phyloP scores from a whole-genome alignment of 139 green algal genomes.

The Closterium sp. region DNA sequence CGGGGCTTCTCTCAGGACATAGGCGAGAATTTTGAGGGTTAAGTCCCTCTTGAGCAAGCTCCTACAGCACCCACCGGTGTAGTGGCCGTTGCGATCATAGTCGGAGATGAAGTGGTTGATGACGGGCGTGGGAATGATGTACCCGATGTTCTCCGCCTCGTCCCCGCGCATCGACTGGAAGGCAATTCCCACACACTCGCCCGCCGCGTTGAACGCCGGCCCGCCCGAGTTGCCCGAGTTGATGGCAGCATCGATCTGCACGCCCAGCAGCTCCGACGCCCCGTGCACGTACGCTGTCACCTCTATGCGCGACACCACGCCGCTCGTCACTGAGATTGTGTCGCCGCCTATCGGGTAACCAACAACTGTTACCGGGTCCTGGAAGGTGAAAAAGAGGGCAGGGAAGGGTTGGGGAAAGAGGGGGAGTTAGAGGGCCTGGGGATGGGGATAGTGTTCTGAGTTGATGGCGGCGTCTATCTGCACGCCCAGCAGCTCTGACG shows the following conservation, averaged over 20 bases:
- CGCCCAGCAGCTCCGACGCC: conserved; percentile 80
- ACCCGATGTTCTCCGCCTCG: conserved; percentile 82
- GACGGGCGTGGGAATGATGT: conserved; percentile 92
- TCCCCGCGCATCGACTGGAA: conserved; percentile 79
- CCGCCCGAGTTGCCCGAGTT: conserved; percentile 71
- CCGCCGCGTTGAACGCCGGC: conserved; percentile 74
- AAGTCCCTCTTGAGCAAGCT: not conserved
- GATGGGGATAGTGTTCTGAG: too few relatives aligned
- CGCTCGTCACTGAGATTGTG: conserved; percentile 79
- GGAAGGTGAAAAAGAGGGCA: too few relatives aligned
- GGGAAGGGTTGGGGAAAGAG: too few relatives aligned
- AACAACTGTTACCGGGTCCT: conserved; percentile 83
- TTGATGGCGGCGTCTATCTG: too few relatives aligned
- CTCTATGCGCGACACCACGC: conserved; percentile 84
- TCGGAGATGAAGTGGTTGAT: conserved; percentile 92
- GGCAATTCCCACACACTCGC: conserved; percentile 88
- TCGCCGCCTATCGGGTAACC: conserved; percentile 83
- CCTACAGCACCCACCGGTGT: too few relatives aligned
- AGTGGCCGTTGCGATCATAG: conserved; percentile 66
- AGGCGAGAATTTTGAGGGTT: too few relatives aligned
- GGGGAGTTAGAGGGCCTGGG: too few relatives aligned
- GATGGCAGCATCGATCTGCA: conserved; percentile 61
- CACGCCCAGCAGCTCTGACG: too few relatives aligned
- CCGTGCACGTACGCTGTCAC: conserved; percentile 85
- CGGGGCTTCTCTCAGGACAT: too few relatives aligned